Evolutionary conservation across 805 yeast genomes (phyloP).

Genomic region (Cyberlindnera mycetangii): DNA sequence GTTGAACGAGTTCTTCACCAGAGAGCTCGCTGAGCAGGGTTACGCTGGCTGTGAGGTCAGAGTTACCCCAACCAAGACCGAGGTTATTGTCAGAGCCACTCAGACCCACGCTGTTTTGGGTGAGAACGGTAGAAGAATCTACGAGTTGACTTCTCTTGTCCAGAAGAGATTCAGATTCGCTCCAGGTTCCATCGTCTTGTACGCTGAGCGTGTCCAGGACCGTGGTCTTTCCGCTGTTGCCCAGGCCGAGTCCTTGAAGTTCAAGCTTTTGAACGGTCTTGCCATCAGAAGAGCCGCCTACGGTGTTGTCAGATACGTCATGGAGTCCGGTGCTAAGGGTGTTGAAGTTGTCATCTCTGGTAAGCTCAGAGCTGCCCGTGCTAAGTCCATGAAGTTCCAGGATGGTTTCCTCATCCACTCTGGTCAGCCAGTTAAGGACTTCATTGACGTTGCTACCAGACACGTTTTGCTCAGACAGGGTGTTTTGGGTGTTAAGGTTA

Average conservation of each 20-base stretch:
- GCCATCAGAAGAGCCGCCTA: conserved; percentile 99
- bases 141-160: conserved; percentile 94
- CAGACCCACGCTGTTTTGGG: conserved; percentile 98
- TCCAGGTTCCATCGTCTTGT: conserved; percentile 89
- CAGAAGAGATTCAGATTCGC: conserved; percentile 98
- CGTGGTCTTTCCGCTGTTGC: conserved; percentile 99
- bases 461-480: conserved; percentile 99
- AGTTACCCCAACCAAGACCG: conserved; percentile 96
- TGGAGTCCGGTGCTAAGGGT: conserved; percentile 99
- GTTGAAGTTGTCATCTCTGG: conserved; percentile 99
- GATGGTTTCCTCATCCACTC: conserved; percentile 99
- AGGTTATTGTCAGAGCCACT: conserved; percentile 97
- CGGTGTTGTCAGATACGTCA: conserved; percentile 99
- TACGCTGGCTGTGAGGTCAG: conserved; percentile 99
- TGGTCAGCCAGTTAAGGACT: conserved; percentile 99
- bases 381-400: conserved; percentile 99
- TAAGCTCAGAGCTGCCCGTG: conserved; percentile 99
- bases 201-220: conserved; percentile 99
- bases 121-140: conserved; percentile 99
- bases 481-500: conserved; percentile 99
- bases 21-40: conserved; percentile 99
- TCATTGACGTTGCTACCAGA: conserved; percentile 98
- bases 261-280: conserved; percentile 97
- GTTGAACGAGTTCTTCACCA: conserved; percentile 99
- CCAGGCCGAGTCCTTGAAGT: conserved; percentile 98